A percentile compares a stretch with the other conserved stretches of the same genome.
These are phyloP conservation scores for Aspergillus funiculosus DNA, from an alignment of 495 filamentous ascomycete genomes.

Conservation along the genomic window DNA sequence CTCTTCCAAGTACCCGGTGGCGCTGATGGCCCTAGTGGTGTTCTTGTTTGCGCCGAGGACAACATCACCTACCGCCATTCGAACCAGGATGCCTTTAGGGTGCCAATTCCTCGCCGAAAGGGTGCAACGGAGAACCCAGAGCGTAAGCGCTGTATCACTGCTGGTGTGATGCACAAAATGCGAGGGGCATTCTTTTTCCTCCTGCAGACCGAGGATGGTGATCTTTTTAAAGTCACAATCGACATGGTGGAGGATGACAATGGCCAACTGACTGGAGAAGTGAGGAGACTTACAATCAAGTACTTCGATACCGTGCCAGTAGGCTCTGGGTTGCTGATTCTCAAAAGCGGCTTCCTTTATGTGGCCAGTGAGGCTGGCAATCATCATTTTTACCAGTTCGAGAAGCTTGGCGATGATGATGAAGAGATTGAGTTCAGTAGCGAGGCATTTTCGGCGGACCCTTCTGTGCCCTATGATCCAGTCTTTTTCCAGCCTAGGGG, in stretches of 20 bases:
- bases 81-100: slow-evolving; percentile 81
- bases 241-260: slow-evolving; percentile 81
- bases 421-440: slow-evolving; percentile 81
- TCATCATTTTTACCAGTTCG: slow-evolving; percentile 94
- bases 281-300: slow-evolving; percentile 81
- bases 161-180: slow-evolving; percentile 95
- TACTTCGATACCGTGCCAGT: slow-evolving; percentile 96
- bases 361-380: slow-evolving; percentile 89
- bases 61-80: slow-evolving; percentile 92
- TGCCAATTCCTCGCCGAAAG: slow-evolving; percentile 78
- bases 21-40: slow-evolving; percentile 87
- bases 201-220: slow-evolving; percentile 90
- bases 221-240: slow-evolving; percentile 93
- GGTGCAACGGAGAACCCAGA: slow-evolving; percentile 89
- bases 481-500: slow-evolving; percentile 78
- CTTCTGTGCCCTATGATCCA: slow-evolving; percentile 59
- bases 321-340: slow-evolving; percentile 76
- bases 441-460: slow-evolving; percentile 72
- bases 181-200: slow-evolving; percentile 98
- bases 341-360: slow-evolving; percentile 95
- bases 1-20: slow-evolving; percentile 96
- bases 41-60: slow-evolving; percentile 90
- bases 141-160: slow-evolving; percentile 75
- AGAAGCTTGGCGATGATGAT: slow-evolving; percentile 94
- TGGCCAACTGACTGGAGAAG: slow-evolving; percentile 71